Evolutionary conservation across 2,329 filamentous ascomycete genomes (phyloP).

Genomic region (Phaeosphaeria sp.): DNA sequence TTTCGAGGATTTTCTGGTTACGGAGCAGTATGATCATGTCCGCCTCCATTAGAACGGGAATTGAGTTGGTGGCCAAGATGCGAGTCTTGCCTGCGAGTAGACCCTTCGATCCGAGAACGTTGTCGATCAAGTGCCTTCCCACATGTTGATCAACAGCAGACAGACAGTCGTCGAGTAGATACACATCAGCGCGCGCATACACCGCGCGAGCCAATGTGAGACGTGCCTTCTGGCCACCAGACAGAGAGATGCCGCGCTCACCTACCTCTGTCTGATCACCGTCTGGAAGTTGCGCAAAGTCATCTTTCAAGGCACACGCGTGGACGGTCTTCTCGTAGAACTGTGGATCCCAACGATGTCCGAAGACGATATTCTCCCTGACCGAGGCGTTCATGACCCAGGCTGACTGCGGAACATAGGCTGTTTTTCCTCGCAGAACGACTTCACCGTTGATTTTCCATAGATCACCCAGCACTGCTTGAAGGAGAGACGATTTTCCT

Average conservation of each 20-base stretch:
- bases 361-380: constrained; percentile 96
- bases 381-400: constrained; percentile 99
- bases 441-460: constrained; percentile 90
- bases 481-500: constrained; percentile 92
- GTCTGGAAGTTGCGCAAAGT: constrained; percentile 91
- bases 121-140: constrained; percentile 91
- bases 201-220: constrained; percentile 91
- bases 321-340: constrained; percentile 95
- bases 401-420: constrained; percentile 89
- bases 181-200: constrained; percentile 95
- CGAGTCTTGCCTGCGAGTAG: constrained; percentile 85
- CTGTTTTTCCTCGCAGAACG: constrained; percentile 78
- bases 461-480: constrained; percentile 86
- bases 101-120: constrained; percentile 86
- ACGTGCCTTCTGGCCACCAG: constrained; percentile 94
- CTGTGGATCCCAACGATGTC: constrained; percentile 87
- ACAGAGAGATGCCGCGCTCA: constrained; percentile 94
- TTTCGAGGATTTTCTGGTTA: constrained; percentile 83
- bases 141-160: constrained; percentile 99
- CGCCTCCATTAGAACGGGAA: constrained; percentile 86
- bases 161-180: constrained; percentile 90
- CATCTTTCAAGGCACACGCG: constrained; percentile 88
- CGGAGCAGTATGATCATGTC: constrained; percentile 87
- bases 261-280: constrained; percentile 97
- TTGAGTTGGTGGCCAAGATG: constrained; percentile 93